Evolutionary conservation across 2,329 filamentous ascomycete genomes (phyloP).

Genomic region (Rutstroemia sp.): DNA sequence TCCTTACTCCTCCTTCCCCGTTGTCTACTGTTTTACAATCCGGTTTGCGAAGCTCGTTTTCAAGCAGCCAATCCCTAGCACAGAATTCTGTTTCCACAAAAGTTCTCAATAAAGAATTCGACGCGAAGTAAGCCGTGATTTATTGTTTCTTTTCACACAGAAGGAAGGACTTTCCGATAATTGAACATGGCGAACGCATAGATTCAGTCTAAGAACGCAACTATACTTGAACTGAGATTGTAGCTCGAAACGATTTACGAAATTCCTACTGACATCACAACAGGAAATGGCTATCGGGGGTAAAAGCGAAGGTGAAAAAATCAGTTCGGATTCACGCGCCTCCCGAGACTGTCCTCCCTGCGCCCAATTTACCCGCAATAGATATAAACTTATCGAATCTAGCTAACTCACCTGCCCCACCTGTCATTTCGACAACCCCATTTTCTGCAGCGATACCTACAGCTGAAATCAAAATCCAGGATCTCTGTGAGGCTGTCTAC

Average conservation of each 20-base stretch:
- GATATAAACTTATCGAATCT: not conserved
- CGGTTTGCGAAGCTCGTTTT: not conserved
- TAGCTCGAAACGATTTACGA: no score
- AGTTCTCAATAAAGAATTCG: not conserved
- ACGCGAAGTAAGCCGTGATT: not conserved
- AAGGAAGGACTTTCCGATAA: not conserved
- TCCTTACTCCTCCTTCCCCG: not conserved
- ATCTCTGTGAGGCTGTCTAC: slow-evolving; percentile 15
- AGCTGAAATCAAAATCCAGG: slow-evolving; percentile 11
- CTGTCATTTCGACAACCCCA: not conserved
- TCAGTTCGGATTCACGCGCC: slow-evolving; percentile 2
- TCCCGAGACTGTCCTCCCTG: not conserved
- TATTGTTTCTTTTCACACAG: not conserved
- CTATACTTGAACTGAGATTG: not conserved
- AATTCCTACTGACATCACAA: not conserved
- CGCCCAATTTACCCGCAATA: not conserved
- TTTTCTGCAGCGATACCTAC: not conserved
- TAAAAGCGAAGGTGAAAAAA: slow-evolving; percentile 7
- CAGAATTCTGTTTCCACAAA: not conserved
- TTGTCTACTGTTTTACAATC: not conserved
- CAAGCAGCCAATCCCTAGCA: not conserved
- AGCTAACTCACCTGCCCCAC: not conserved
- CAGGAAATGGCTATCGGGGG: slow-evolving; percentile 3
- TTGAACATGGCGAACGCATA: no score
- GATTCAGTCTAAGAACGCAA: not conserved